phyloP scores from a whole-genome alignment of 1,284 basidiomycete genomes.

The Ustilago loliicola region DNA sequence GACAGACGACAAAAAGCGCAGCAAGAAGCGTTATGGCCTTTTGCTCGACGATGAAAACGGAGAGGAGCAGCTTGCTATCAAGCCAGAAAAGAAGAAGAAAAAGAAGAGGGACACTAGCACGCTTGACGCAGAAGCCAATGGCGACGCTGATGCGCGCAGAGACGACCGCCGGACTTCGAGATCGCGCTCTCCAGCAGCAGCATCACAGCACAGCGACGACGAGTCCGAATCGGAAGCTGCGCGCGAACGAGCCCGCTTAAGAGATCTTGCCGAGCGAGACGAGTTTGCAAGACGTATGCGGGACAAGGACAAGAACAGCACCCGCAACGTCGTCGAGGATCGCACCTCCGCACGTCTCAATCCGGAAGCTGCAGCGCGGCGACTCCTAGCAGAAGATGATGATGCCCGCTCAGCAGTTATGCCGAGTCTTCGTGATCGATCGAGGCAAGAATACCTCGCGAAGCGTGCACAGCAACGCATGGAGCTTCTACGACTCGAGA shows the following conservation, averaged over 20 bases:
- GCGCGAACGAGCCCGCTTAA: conserved; percentile 80
- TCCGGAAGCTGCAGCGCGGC: conserved; percentile 84
- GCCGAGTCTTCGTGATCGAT: conserved; percentile 62
- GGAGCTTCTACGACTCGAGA: conserved; percentile 91
- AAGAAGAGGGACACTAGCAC: conserved; percentile 86
- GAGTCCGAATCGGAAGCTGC: conserved; percentile 73
- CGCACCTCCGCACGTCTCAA: conserved; percentile 76
- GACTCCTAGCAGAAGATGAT: conserved; percentile 76
- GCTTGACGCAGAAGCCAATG: conserved; percentile 55
- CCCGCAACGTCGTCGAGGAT: conserved; percentile 93
- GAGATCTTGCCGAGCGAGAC: conserved; percentile 88
- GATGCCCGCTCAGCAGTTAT: conserved; percentile 58
- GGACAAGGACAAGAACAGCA: conserved; percentile 84
- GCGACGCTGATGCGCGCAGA: not conserved
- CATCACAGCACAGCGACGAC: conserved; percentile 2
- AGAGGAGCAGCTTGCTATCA: conserved; percentile 58
- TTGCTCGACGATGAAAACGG: conserved; percentile 55
- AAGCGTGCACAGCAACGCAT: conserved; percentile 97
- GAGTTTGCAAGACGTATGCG: conserved; percentile 90
- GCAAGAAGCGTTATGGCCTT: conserved; percentile 61
- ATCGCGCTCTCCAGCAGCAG: conserved; percentile 10
- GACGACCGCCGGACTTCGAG: not conserved
- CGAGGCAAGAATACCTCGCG: conserved; percentile 89
- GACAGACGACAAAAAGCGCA: conserved; percentile 7
- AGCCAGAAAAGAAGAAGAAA: conserved; percentile 73